Percentiles rank a stretch among this genome's conserved stretches.
These are phyloP conservation scores for Lepidium campestre DNA, from an alignment of 441 rosid species.

Conservation along the genomic window DNA sequence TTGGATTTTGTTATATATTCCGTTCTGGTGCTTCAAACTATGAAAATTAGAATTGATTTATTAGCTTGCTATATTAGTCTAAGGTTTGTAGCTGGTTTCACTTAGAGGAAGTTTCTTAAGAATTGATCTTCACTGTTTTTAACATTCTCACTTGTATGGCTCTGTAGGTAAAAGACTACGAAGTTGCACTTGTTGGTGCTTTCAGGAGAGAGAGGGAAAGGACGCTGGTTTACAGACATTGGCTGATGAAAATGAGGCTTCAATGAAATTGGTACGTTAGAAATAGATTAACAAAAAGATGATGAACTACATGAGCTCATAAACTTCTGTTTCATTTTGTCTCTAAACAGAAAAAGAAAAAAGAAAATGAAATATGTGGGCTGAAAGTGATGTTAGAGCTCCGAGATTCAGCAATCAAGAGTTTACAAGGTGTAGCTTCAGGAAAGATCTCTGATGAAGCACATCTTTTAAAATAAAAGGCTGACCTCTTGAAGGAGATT, in stretches of 20 bases:
- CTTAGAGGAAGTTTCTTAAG: neutral
- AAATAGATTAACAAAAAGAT: neutral
- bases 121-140: conserved; percentile 3
- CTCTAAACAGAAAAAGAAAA: conserved; percentile 66
- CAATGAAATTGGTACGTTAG: conserved; percentile 68
- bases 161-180: conserved; percentile 74
- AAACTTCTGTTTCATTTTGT: neutral
- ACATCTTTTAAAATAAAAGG: conserved; percentile 77
- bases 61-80: conserved; percentile 24
- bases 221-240: conserved; percentile 65
- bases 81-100: conserved; percentile 32
- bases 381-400: conserved; percentile 90
- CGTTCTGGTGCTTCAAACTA: neutral
- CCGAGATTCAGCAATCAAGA: conserved; percentile 83
- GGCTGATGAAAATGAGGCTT: conserved; percentile 76
- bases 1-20: neutral
- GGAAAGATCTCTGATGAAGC: conserved; percentile 86
- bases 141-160: conserved; percentile 6
- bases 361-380: conserved; percentile 88
- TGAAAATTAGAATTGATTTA: neutral
- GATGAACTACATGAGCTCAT: neutral
- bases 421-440: conserved; percentile 81
- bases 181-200: conserved; percentile 55
- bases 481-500: conserved; percentile 74
- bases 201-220: conserved; percentile 77